Evolutionary conservation across 306 rosid genomes (phyloP).

Genomic region (Cucumis melo): DNA sequence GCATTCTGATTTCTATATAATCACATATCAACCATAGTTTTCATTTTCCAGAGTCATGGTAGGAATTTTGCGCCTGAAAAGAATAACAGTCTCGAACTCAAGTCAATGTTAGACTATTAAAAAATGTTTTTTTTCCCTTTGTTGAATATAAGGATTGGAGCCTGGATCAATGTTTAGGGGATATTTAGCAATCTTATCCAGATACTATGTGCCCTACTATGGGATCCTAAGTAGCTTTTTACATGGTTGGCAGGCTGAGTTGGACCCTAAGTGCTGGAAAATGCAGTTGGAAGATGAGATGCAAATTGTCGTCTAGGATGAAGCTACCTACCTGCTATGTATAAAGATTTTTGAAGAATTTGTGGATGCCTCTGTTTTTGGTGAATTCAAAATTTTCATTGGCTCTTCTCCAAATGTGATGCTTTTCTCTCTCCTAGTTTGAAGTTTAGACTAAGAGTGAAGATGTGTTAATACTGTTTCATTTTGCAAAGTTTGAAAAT

Average conservation of each 20-base stretch:
- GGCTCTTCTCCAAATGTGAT: neutral
- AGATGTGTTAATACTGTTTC: neutral
- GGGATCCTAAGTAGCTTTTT: constrained; percentile 4
- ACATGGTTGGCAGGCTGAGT: constrained; percentile 59
- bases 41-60: neutral
- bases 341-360: neutral
- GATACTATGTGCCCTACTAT: neutral
- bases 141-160: neutral
- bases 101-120: neutral
- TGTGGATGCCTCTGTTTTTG: neutral
- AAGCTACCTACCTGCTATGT: neutral
- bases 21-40: neutral
- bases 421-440: neutral
- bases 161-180: neutral
- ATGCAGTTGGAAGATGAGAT: constrained; percentile 50
- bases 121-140: neutral
- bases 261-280: constrained; percentile 92
- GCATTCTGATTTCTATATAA: neutral
- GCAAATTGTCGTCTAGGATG: constrained; percentile 8
- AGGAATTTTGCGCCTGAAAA: too few species aligned
- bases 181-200: neutral
- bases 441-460: neutral
- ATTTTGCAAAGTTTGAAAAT: neutral
- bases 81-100: too few species aligned
- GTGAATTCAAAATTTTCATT: neutral